Evolutionary conservation across 2,329 filamentous ascomycete genomes (phyloP).

Genomic region (Ophiostoma novo-ulmi): DNA sequence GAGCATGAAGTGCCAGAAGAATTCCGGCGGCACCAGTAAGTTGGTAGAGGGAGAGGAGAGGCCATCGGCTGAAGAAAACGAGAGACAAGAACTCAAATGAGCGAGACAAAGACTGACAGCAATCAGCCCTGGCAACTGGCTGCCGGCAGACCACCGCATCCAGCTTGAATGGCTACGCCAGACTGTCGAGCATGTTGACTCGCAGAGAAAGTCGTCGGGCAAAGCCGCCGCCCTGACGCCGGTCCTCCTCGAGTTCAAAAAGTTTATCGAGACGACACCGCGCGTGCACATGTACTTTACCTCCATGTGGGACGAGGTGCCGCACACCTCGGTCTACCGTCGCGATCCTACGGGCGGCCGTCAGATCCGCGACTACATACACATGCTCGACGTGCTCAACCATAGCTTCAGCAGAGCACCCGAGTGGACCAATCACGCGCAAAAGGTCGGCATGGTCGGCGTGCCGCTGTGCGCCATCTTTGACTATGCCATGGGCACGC

Average conservation of each 20-base stretch:
- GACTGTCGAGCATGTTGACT: conserved; percentile 52
- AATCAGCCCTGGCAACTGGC: conserved; percentile 52
- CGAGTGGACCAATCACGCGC: conserved; percentile 49
- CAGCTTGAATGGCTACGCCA: conserved; percentile 59
- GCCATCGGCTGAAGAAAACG: neutral
- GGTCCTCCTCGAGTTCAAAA: conserved; percentile 59
- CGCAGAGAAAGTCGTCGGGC: conserved; percentile 38
- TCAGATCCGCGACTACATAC: conserved; percentile 60
- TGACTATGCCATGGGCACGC: conserved; percentile 54
- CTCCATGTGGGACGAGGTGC: conserved; percentile 65
- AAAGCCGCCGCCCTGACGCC: conserved; percentile 48
- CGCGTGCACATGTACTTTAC: conserved; percentile 62
- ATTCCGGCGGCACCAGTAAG: conserved; percentile 44
- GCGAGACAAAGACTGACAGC: neutral
- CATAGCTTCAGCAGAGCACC: conserved; percentile 50
- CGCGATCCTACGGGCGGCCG: conserved; percentile 56
- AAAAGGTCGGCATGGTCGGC: conserved; percentile 48
- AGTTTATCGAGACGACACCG: conserved; percentile 59
- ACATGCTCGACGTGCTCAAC: conserved; percentile 63
- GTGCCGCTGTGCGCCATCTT: conserved; percentile 51
- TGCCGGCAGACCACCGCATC: conserved; percentile 57
- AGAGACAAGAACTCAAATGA: neutral
- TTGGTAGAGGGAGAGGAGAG: neutral
- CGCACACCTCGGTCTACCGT: conserved; percentile 53
- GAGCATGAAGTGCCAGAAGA: conserved; percentile 48